These are phyloP conservation scores for Raddia distichophylla DNA, from an alignment of 176 grass and related monocot genomes.

Conservation along the genomic window DNA sequence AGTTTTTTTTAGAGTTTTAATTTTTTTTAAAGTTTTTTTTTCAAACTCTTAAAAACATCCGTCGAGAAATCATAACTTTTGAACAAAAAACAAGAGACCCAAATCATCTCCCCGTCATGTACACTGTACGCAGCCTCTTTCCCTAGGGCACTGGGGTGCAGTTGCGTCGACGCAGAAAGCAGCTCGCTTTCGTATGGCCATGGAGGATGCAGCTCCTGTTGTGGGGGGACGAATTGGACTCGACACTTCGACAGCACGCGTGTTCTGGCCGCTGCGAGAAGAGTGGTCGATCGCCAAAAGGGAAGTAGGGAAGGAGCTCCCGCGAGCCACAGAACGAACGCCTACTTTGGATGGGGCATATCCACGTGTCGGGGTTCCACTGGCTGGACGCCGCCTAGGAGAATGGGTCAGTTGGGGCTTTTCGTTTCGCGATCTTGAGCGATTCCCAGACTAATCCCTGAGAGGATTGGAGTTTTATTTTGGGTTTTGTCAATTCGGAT, in stretches of 20 bases:
- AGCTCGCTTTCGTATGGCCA: slow-evolving; percentile 4
- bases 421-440: slow-evolving; percentile 27
- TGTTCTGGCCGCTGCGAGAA: slow-evolving; percentile 40
- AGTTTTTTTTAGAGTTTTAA: no score
- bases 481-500: not conserved
- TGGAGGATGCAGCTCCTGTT: slow-evolving; percentile 24
- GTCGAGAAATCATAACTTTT: no score
- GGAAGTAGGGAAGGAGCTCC: not conserved
- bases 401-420: slow-evolving; percentile 16
- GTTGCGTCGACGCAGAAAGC: slow-evolving; percentile 17
- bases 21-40: no score
- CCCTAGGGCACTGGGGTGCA: not conserved
- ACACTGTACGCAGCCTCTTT: not conserved
- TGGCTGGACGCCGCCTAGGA: not conserved
- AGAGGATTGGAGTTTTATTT: slow-evolving; percentile 18
- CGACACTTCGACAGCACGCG: slow-evolving; percentile 12
- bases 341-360: slow-evolving; percentile 14
- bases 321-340: not conserved
- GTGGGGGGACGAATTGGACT: no score
- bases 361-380: slow-evolving; percentile 29
- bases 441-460: slow-evolving; percentile 30
- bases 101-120: not conserved
- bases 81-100: not conserved
- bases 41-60: no score
- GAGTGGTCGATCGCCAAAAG: not conserved